These are phyloP conservation scores for Spergularia marina DNA, from an alignment of 148 eudicot genomes.

Conservation along the genomic window DNA sequence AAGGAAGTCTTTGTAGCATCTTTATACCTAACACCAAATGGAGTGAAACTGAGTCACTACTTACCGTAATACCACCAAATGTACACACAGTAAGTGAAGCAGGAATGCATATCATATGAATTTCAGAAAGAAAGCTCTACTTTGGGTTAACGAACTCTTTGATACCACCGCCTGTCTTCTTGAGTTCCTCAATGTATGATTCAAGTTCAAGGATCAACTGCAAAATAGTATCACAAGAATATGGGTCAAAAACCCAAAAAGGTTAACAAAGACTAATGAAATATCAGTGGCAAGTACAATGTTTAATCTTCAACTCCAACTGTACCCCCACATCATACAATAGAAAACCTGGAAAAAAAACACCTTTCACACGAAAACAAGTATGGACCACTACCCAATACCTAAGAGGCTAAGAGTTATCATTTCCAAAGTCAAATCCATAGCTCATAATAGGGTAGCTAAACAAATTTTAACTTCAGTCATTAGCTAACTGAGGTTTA, in stretches of 20 bases:
- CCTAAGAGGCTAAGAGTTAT: too few relatives aligned
- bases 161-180: conserved; percentile 87
- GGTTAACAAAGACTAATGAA: background rate
- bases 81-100: background rate
- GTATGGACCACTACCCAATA: background rate
- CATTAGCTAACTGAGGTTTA: background rate
- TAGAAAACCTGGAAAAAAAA: background rate
- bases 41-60: background rate
- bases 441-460: background rate
- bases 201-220: conserved; percentile 92
- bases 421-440: background rate
- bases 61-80: background rate
- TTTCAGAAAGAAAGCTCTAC: conserved; percentile 37
- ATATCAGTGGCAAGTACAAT: background rate
- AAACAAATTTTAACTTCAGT: background rate
- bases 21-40: conserved; percentile 60
- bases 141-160: conserved; percentile 98
- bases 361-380: background rate
- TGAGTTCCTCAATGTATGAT: conserved; percentile 82
- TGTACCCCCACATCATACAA: background rate
- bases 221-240: conserved; percentile 16
- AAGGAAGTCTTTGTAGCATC: conserved; percentile 80
- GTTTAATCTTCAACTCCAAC: background rate
- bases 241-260: background rate
- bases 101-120: background rate